Evolutionary conservation across 331 rosid species (phyloP), one percentile per base, ranked within the genome.

Genomic region (Acacia pycnantha): DNA sequence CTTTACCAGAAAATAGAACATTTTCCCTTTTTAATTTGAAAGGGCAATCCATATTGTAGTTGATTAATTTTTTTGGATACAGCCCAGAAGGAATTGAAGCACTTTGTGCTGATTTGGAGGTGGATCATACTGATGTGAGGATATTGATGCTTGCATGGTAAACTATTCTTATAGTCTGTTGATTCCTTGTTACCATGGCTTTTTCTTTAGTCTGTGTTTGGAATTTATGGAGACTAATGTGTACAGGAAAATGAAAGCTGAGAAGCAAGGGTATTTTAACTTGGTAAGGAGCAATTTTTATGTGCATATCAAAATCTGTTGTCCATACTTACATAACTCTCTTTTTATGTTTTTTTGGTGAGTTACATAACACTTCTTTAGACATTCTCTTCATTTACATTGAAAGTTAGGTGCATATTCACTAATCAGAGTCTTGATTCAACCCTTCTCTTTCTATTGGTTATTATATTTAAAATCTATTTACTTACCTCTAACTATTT

Each of bases 131-230:
- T 53, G 97, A 96, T 89, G 93, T 91, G 79, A 92, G 99, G 88
- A 88, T 96, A 83, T 89, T 96, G 92, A 93, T 96, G 97, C 98
- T 96, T 72, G 99, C 99, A 10, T 96, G 99, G 99, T 96, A 89
- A 86, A 92, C 87, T 77, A 59, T 76, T 48, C 47, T 69, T 78
- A 51, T 64, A 71, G 35, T 78, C 33, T 44, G 73, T 74, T 66
- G 1, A 64, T 50, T 26, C 79, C 61, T 84, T 70, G 65, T 77
- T 83, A 79, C 22, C 73, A 48, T 51, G 61, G 46, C 46, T 74
- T 24, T 44, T 21, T 47, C 79, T 48, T 41, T 47, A 73, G 68
- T 70, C 76, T 48, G 79, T 84, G 77, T 40, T 83, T 69, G 73
- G 77, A 85, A 43, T 79, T 89, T 76, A 93, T 77, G 24, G 99